Conservation (phyloP, 2,329 filamentous ascomycete species). For the Aspergillus terreus region DNA sequence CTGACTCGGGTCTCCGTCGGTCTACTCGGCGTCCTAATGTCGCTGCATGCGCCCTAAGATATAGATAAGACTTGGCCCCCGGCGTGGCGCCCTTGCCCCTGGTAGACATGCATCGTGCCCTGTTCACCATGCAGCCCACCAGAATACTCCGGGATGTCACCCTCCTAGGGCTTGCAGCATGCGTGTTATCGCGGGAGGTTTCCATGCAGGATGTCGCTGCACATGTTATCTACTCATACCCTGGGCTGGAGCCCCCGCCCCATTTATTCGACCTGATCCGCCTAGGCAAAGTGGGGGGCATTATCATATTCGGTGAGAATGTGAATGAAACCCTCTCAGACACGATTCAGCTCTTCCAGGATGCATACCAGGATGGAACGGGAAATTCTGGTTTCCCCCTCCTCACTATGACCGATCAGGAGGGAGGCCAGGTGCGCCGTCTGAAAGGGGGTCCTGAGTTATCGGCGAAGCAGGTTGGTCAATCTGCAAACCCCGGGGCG, state of each 20-base stretch:
- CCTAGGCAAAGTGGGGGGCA: conserved; percentile 28
- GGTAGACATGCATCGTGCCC: neutral
- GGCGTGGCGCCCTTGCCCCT: neutral
- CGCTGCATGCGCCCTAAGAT: neutral
- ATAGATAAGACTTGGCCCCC: neutral
- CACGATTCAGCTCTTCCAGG: conserved; percentile 20
- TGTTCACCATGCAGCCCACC: neutral
- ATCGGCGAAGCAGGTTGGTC: conserved; percentile 23
- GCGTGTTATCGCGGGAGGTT: neutral
- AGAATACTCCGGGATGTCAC: neutral
- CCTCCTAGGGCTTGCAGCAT: neutral
- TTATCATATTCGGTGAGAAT: conserved; percentile 30
- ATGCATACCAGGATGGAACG: conserved; percentile 17
- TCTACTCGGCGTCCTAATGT: neutral
- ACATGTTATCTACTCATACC: conserved; percentile 33
- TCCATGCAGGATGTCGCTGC: neutral
- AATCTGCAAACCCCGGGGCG: conserved; percentile 10
- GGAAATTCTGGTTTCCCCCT: conserved; percentile 22
- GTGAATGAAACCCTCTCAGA: conserved; percentile 21
- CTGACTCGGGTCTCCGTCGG: neutral
- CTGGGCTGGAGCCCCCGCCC: conserved; percentile 21
- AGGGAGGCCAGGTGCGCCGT: conserved; percentile 27
- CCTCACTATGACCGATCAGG: conserved; percentile 31
- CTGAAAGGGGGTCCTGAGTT: conserved; percentile 22
- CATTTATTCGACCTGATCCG: conserved; percentile 23